A percentile compares a stretch with the other conserved stretches of the same genome.
phyloP scores from a whole-genome alignment of 257 asterid species.

The Pogostemon cablin region DNA sequence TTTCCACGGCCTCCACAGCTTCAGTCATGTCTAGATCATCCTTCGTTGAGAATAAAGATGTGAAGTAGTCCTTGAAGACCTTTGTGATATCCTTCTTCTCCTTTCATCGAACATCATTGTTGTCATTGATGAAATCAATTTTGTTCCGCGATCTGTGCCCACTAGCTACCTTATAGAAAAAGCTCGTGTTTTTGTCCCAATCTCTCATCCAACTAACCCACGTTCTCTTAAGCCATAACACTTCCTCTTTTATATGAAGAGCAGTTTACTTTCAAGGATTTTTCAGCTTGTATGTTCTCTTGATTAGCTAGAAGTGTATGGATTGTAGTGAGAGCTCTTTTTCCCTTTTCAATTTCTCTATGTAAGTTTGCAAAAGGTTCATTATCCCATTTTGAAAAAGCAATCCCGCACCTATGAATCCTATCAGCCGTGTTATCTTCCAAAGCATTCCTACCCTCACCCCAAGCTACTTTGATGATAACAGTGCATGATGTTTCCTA shows the following conservation, averaged over 20 bases:
- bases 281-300: background rate
- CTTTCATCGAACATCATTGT: background rate
- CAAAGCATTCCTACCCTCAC: too few relatives aligned
- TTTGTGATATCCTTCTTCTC: background rate
- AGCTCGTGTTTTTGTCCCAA: background rate
- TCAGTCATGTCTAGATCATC: background rate
- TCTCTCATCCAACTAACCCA: background rate
- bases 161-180: background rate
- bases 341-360: too few relatives aligned
- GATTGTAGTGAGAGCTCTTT: background rate
- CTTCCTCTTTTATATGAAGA: background rate
- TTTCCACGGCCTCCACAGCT: background rate
- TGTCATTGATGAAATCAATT: background rate
- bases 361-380: too few relatives aligned
- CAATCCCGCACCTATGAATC: too few relatives aligned
- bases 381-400: too few relatives aligned
- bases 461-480: too few relatives aligned
- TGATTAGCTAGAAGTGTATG: background rate
- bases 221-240: background rate
- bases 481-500: too few relatives aligned
- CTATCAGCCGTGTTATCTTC: too few relatives aligned
- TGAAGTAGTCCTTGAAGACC: background rate
- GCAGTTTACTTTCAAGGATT: background rate
- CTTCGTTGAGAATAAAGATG: background rate
- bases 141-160: background rate